A percentile compares a stretch with the other conserved stretches of the same genome.
phyloP scores from a whole-genome alignment of 129 eudicot species.

The Arctium minus region DNA sequence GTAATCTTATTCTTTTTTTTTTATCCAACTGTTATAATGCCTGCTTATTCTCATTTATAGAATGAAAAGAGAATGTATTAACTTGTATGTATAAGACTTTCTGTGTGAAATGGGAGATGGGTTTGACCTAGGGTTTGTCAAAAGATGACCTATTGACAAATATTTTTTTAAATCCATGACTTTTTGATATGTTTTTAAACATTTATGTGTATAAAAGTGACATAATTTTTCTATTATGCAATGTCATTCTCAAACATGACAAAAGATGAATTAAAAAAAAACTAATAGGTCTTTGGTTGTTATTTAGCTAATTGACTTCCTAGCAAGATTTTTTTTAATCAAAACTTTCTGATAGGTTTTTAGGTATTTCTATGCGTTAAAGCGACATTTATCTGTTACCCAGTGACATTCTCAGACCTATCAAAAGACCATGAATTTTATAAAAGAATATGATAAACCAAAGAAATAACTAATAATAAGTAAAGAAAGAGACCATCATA shows the following conservation, averaged over 20 bases:
- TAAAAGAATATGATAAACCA: too few relatives aligned
- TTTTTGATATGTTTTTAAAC: too few relatives aligned
- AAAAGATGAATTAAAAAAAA: neutral
- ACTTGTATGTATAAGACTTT: constrained; percentile 16
- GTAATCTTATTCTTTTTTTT: constrained; percentile 11
- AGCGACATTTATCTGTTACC: neutral
- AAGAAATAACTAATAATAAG: neutral
- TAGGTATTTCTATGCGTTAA: neutral
- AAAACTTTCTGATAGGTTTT: neutral
- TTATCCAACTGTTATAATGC: neutral
- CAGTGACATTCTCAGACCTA: neutral
- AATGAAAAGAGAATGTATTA: constrained; percentile 13
- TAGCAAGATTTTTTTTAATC: neutral
- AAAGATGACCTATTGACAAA: neutral
- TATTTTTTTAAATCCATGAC: neutral
- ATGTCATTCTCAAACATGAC: neutral
- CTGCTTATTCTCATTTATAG: constrained; percentile 6
- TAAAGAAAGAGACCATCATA: neutral
- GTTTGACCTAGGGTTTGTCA: constrained; percentile 3
- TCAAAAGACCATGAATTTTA: too few relatives aligned
- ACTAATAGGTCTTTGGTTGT: neutral
- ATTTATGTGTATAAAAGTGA: neutral
- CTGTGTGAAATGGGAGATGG: constrained; percentile 8
- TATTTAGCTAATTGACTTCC: neutral
- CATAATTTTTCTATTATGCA: neutral